phyloP scores from a whole-genome alignment of 306 rosid species.

The Inga laurina region DNA sequence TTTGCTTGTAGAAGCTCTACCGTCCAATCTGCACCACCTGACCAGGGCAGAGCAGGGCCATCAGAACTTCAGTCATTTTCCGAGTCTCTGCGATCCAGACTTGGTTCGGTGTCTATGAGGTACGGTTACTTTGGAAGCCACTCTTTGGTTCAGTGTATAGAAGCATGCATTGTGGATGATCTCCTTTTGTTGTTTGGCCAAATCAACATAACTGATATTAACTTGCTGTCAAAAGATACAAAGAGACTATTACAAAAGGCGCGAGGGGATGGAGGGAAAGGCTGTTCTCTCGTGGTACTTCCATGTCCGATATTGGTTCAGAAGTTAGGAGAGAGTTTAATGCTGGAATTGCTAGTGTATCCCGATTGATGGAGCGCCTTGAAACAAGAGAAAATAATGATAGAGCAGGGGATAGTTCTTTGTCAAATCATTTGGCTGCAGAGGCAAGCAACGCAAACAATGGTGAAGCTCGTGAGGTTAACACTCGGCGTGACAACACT shows the following conservation, averaged over 20 bases:
- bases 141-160: not conserved
- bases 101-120: constrained; percentile 71
- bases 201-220: constrained; percentile 23
- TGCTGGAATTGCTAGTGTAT: constrained; percentile 62
- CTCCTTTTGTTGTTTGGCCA: not conserved
- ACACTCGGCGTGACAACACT: constrained; percentile 34
- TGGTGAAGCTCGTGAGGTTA: constrained; percentile 44
- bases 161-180: not conserved
- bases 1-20: constrained; percentile 46
- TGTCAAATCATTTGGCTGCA: constrained; percentile 35
- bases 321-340: constrained; percentile 64
- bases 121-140: constrained; percentile 32
- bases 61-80: constrained; percentile 86
- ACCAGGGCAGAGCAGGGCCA: constrained; percentile 68
- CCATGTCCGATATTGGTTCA: constrained; percentile 64
- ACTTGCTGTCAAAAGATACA: constrained; percentile 58
- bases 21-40: constrained; percentile 43
- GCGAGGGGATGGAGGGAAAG: constrained; percentile 87
- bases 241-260: constrained; percentile 83
- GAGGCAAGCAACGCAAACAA: constrained; percentile 44
- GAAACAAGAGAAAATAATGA: constrained; percentile 49
- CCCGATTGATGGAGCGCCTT: constrained; percentile 61
- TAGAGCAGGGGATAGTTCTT: constrained; percentile 35
- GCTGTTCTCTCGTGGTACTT: constrained; percentile 65
- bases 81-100: constrained; percentile 72